Conservation (phyloP, 768 basidiomycete species). For the Saitozyma podzolica region DNA sequence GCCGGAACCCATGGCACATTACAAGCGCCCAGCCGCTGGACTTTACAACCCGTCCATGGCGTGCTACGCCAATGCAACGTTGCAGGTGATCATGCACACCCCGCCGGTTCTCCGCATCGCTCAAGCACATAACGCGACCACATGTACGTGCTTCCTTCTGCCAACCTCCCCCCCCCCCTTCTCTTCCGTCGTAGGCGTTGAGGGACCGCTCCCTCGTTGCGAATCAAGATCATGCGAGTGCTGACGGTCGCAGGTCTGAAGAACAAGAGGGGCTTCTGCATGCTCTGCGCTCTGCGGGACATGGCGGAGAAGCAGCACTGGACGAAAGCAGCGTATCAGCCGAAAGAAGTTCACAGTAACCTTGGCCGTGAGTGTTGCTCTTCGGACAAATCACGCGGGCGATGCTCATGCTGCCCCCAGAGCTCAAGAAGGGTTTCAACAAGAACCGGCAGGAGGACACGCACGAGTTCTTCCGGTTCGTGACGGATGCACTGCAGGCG, state of each 20-base stretch:
- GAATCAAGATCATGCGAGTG: neutral
- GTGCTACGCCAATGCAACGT: conserved; percentile 90
- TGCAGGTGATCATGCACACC: conserved; percentile 92
- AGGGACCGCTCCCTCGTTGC: neutral
- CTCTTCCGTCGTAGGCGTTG: neutral
- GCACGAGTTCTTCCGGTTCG: conserved; percentile 94
- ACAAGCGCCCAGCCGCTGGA: conserved; percentile 54
- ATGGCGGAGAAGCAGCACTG: conserved; percentile 60
- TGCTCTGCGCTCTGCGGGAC: conserved; percentile 60
- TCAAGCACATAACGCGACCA: conserved; percentile 34
- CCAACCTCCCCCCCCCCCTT: no score
- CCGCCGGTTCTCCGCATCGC: conserved; percentile 63
- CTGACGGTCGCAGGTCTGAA: neutral
- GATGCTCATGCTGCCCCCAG: conserved; percentile 54
- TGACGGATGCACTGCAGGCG: conserved; percentile 86
- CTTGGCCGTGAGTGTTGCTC: conserved; percentile 64
- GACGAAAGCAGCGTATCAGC: conserved; percentile 61
- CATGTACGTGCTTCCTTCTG: conserved; percentile 72
- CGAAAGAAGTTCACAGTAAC: conserved; percentile 65
- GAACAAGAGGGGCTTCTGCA: conserved; percentile 22
- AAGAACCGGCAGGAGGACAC: conserved; percentile 94
- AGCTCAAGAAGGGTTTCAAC: conserved; percentile 86
- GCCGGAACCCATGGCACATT: conserved; percentile 14
- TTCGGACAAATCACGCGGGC: neutral
- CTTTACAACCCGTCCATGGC: conserved; percentile 87